These are phyloP conservation scores for Tulasnella sp. DNA, from an alignment of 768 basidiomycete genomes.

Conservation along the genomic window DNA sequence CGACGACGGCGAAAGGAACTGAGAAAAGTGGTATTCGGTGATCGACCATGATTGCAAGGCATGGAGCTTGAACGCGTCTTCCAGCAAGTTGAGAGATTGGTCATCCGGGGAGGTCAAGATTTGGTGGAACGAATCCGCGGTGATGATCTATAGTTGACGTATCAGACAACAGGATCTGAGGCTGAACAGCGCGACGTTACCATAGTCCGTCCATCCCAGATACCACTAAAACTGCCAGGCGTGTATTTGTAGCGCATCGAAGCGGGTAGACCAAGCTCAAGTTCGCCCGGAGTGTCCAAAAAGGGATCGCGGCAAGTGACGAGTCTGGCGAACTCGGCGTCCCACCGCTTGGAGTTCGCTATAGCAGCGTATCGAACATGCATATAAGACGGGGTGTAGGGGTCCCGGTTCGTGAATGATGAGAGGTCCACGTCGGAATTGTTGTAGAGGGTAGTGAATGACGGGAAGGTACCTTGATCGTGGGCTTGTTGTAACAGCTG, in stretches of 20 bases:
- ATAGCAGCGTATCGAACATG: background rate
- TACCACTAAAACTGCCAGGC: conserved; percentile 17
- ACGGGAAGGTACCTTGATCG: background rate
- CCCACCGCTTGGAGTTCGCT: background rate
- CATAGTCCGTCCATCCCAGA: conserved; percentile 18
- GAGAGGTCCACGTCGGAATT: background rate
- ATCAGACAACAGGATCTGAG: background rate
- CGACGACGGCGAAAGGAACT: background rate
- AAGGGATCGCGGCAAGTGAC: background rate
- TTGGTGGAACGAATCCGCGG: no score
- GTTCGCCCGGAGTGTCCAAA: background rate
- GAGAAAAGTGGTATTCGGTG: background rate
- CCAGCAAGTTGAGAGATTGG: background rate
- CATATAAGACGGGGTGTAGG: background rate
- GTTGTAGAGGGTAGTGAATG: background rate
- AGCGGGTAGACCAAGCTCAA: background rate
- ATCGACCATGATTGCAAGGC: background rate
- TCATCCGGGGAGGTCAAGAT: background rate
- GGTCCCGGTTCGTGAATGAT: background rate
- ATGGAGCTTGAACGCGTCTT: background rate
- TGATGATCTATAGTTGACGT: no score
- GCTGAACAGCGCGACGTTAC: conserved; percentile 1
- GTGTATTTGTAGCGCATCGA: background rate
- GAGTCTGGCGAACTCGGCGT: conserved; percentile 1
- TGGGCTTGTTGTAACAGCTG: background rate